These are phyloP conservation scores for Pachyrhizus erosus DNA, from an alignment of 306 rosid species.

Conservation along the genomic window DNA sequence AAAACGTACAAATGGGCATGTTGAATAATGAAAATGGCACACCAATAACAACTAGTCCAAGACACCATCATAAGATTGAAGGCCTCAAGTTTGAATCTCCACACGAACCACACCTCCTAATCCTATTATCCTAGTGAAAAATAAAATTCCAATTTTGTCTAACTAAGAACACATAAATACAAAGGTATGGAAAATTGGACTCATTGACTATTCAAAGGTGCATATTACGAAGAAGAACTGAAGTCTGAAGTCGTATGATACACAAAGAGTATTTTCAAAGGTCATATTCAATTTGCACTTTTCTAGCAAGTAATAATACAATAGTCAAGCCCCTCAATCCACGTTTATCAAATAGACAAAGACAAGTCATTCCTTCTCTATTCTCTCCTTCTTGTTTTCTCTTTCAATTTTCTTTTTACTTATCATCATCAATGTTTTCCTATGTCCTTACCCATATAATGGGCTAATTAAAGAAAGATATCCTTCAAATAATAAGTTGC, in stretches of 20 bases:
- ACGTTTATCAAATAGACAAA: not conserved
- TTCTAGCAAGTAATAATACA: not conserved
- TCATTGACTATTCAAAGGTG: not conserved
- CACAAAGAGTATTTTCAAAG: not conserved
- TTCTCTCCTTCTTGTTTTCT: not conserved
- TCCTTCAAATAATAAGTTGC: too few relatives aligned
- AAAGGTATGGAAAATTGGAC: not conserved
- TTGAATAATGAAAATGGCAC: not conserved
- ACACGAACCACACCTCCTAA: not conserved
- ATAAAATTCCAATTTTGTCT: not conserved
- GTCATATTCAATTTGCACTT: constrained; percentile 9
- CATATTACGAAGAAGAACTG: not conserved
- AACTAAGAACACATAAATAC: not conserved
- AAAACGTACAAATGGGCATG: not conserved
- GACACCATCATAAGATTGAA: not conserved
- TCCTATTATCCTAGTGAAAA: not conserved
- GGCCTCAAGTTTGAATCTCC: not conserved
- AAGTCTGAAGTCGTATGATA: not conserved
- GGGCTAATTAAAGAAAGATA: not conserved
- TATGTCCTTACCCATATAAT: not conserved
- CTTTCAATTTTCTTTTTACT: not conserved
- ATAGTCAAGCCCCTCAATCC: constrained; percentile 8
- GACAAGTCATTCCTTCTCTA: not conserved
- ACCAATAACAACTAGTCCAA: not conserved
- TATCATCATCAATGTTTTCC: not conserved